Evolutionary conservation across 768 basidiomycete genomes (phyloP), one percentile per base, ranked within the genome.

Genomic region (Phaffia australis): DNA sequence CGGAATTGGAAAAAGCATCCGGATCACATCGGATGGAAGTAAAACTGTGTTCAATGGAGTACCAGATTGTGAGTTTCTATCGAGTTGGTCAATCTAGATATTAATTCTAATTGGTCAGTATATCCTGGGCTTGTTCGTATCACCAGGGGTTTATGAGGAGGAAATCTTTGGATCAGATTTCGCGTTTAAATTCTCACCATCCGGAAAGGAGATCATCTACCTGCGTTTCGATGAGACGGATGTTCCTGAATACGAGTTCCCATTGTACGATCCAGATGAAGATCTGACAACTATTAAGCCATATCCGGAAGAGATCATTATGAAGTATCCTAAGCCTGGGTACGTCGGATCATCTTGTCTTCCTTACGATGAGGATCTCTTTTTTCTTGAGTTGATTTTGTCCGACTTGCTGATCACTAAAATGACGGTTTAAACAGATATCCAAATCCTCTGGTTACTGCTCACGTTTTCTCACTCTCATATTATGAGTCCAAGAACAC

Each of bases 151-250:
- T 8, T 68, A 60, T 50, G 70, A 68, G 50, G 90, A 94, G 74
- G 91, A 95, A 74, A 84, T 97, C 27, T 87, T 91, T 71, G 78
- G 81, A 3, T 73, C 77, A 49, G 83, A 91, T 73, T 84, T 76
- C 57, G 85, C 92, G 0, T 79, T 94, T 5, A 98, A 91, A 91
- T 98, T 88, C 87, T 87, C 88, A 14, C 94, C 93, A 3, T 82
- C 86, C 71, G 84, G 84, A 0, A 70, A 75, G 2, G 77, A 79
- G 46, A 69, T 99, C 54, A 90, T 92, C 0, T 99, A 87, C 80
- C 83, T 97, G 52, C 78, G 82, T 15, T 85, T 89, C 69, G 90
- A 99, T 74, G 94, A 98, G 78, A 87, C 88, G 0, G 78, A 80
- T 0, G 95, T 99, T 2, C 61, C 87, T 87, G 47, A 56, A 72